phyloP scores from a whole-genome alignment of 768 basidiomycete genomes.

The Amanita molliuscula region DNA sequence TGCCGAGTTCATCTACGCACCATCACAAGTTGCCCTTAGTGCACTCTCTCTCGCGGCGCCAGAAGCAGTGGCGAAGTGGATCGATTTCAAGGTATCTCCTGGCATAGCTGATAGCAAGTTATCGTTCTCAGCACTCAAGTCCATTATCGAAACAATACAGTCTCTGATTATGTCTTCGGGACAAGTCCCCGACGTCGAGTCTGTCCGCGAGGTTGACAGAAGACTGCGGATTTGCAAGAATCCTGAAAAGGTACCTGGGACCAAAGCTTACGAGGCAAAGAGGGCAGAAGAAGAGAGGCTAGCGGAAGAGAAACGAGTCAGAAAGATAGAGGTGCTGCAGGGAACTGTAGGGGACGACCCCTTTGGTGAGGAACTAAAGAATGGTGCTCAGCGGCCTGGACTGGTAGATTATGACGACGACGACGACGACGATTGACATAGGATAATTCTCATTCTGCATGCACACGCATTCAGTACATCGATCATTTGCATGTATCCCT shows the following conservation, averaged over 20 bases:
- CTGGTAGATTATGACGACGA: constrained; percentile 55
- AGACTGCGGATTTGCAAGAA: constrained; percentile 86
- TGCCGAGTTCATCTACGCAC: constrained; percentile 83
- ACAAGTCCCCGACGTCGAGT: constrained; percentile 64
- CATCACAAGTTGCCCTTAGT: constrained; percentile 88
- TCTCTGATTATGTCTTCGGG: constrained; percentile 42
- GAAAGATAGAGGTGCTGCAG: constrained; percentile 43
- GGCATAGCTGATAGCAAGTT: constrained; percentile 9
- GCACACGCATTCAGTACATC: constrained; percentile 6
- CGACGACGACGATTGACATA: constrained; percentile 26
- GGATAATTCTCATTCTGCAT: not conserved
- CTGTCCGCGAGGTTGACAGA: constrained; percentile 83
- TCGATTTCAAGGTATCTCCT: constrained; percentile 24
- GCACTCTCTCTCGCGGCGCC: constrained; percentile 60
- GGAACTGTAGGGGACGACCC: constrained; percentile 50
- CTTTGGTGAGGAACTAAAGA: constrained; percentile 49
- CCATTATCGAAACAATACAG: constrained; percentile 43
- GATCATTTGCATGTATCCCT: constrained; percentile 17
- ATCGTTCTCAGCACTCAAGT: constrained; percentile 21
- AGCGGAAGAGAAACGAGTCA: constrained; percentile 58
- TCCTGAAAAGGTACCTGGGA: constrained; percentile 92
- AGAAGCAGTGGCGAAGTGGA: constrained; percentile 52
- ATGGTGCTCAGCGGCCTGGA: constrained; percentile 17
- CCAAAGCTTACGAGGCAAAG: constrained; percentile 64
- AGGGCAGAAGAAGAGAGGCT: constrained; percentile 62